Conservation (phyloP, 179 eudicot genomes). For the Heliamphora pulchella region DNA sequence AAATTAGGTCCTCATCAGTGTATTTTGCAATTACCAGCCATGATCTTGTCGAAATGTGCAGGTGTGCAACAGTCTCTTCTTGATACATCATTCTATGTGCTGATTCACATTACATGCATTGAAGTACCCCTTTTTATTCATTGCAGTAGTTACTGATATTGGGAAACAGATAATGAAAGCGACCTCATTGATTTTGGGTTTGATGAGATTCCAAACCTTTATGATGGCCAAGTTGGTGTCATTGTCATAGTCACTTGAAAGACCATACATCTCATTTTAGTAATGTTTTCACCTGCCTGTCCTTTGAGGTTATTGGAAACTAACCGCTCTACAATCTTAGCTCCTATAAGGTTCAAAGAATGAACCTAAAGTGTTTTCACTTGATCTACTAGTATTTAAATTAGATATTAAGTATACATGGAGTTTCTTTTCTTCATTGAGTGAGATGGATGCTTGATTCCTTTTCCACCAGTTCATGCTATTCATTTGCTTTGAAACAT, state of each 20-base stretch:
- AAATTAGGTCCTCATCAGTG: neutral
- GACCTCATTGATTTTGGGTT: neutral
- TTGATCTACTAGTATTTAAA: neutral
- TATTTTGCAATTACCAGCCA: neutral
- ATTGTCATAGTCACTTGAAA: neutral
- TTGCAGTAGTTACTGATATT: neutral
- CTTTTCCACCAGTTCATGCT: neutral
- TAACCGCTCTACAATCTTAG: neutral
- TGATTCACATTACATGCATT: neutral
- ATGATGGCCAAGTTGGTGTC: neutral
- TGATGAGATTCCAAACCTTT: neutral
- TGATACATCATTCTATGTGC: neutral
- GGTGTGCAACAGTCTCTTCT: neutral
- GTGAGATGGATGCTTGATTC: neutral
- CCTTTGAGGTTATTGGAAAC: neutral
- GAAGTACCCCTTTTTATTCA: neutral
- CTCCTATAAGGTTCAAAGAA: neutral
- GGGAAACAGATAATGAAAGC: neutral
- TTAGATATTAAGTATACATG: neutral
- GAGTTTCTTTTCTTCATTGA: neutral
- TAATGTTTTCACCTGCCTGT: neutral
- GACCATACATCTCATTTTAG: neutral
- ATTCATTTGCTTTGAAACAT: constrained; percentile 1
- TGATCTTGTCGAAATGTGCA: neutral
- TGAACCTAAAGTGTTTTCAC: neutral